A percentile compares a stretch with the other conserved stretches of the same genome.
Evolutionary conservation across 345 rosid species (phyloP).

Genomic region (Bretschneidera sinensis): DNA sequence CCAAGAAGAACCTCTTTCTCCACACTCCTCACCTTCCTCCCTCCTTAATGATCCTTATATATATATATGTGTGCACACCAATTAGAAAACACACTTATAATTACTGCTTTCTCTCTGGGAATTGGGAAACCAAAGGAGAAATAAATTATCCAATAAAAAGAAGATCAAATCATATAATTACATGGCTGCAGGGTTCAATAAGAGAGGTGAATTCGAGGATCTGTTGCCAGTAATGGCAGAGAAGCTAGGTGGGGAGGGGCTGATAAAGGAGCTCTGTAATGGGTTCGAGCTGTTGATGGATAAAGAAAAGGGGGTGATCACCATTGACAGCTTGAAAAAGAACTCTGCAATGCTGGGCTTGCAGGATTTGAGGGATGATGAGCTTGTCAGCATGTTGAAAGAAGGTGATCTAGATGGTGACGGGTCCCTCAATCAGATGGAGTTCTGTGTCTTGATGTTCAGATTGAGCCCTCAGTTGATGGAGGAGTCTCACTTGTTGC

Average conservation of each 20-base stretch:
- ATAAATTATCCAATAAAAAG: neutral
- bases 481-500: constrained; percentile 41
- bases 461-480: constrained; percentile 55
- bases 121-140: neutral
- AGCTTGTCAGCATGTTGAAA: constrained; percentile 40
- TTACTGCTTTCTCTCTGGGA: neutral
- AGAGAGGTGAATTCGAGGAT: constrained; percentile 38
- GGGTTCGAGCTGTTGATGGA: constrained; percentile 54
- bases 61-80: neutral
- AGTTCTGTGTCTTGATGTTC: constrained; percentile 59
- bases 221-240: constrained; percentile 47
- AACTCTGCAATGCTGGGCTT: constrained; percentile 41
- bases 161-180: neutral
- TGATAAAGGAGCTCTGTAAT: constrained; percentile 43
- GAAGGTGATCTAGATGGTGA: constrained; percentile 56
- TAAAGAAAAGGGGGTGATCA: constrained; percentile 39
- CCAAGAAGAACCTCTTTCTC: constrained; percentile 22
- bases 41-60: too few species aligned
- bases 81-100: neutral
- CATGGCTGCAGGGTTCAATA: constrained; percentile 19
- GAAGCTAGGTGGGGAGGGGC: constrained; percentile 53
- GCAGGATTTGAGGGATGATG: constrained; percentile 34
- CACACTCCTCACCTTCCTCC: neutral
- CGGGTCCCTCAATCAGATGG: constrained; percentile 44
- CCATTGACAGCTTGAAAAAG: constrained; percentile 42